Evolutionary conservation across 2,329 filamentous ascomycete genomes (phyloP).

Genomic region (Beauveria sp.): DNA sequence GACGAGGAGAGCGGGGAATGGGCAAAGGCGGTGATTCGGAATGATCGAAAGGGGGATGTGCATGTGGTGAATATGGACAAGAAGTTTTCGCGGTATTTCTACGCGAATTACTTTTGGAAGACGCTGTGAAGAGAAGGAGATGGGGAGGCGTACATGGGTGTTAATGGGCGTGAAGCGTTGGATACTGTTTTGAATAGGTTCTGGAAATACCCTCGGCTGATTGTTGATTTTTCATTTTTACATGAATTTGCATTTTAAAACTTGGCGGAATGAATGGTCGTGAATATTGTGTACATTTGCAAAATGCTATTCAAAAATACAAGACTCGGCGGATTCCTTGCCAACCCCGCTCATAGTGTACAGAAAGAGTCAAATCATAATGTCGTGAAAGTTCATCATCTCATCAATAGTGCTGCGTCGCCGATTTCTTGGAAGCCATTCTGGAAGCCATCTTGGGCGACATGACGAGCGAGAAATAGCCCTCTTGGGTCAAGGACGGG

Average conservation of each 20-base stretch:
- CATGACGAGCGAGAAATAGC: constrained; percentile 34
- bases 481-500: constrained; percentile 24
- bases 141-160: constrained; percentile 10
- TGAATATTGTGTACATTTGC: background rate
- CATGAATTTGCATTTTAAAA: background rate
- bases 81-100: constrained; percentile 86
- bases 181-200: background rate
- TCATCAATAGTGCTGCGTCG: constrained; percentile 8
- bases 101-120: constrained; percentile 94
- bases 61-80: constrained; percentile 91
- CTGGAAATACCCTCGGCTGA: background rate
- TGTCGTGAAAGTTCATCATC: background rate
- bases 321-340: background rate
- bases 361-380: background rate
- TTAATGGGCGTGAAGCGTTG: constrained; percentile 1
- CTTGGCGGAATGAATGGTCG: too few species aligned
- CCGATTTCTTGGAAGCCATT: constrained; percentile 21
- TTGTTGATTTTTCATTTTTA: background rate
- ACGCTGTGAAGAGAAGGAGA: constrained; percentile 52
- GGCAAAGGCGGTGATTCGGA: constrained; percentile 76
- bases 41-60: constrained; percentile 80
- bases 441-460: constrained; percentile 22
- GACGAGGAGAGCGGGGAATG: constrained; percentile 72
- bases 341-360: background rate
- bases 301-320: background rate